Conservation (phyloP, 257 asterid species). For the Linderniella brevidens region DNA sequence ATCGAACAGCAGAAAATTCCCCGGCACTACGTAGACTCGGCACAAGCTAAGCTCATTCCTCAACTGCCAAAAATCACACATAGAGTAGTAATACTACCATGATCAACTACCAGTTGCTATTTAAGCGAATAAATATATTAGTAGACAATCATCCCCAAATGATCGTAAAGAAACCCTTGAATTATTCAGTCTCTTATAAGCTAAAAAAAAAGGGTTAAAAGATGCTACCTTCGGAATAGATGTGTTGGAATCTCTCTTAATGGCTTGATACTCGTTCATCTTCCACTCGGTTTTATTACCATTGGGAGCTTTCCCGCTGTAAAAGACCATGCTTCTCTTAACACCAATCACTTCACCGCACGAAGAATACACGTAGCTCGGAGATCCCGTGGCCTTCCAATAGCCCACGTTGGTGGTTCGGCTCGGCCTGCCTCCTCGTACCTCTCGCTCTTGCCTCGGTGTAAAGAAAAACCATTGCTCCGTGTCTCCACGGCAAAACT, state of each 20-base stretch:
- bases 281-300: slow-evolving; percentile 71
- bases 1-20: slow-evolving; percentile 53
- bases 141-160: too few relatives aligned
- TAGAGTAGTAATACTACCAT: too few relatives aligned
- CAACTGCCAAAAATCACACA: slow-evolving; percentile 60
- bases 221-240: slow-evolving; percentile 31
- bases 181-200: neutral
- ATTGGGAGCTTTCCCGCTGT: slow-evolving; percentile 56
- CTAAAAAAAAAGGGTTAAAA: neutral
- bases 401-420: slow-evolving; percentile 57
- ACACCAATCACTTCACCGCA: slow-evolving; percentile 42
- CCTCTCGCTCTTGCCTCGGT: slow-evolving; percentile 51
- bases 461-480: slow-evolving; percentile 85
- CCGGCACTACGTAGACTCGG: slow-evolving; percentile 52
- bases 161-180: too few relatives aligned
- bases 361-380: slow-evolving; percentile 51
- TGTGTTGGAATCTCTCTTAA: slow-evolving; percentile 17
- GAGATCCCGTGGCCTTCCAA: slow-evolving; percentile 90
- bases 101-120: neutral
- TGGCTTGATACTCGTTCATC: slow-evolving; percentile 69
- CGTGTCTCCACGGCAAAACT: slow-evolving; percentile 40
- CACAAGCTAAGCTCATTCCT: slow-evolving; percentile 62
- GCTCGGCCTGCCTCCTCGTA: slow-evolving; percentile 54
- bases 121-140: too few relatives aligned
- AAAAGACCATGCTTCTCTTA: slow-evolving; percentile 67